Conservation (phyloP, 371 early-diverging fungal species). For the Rhizopus stolonifer region DNA sequence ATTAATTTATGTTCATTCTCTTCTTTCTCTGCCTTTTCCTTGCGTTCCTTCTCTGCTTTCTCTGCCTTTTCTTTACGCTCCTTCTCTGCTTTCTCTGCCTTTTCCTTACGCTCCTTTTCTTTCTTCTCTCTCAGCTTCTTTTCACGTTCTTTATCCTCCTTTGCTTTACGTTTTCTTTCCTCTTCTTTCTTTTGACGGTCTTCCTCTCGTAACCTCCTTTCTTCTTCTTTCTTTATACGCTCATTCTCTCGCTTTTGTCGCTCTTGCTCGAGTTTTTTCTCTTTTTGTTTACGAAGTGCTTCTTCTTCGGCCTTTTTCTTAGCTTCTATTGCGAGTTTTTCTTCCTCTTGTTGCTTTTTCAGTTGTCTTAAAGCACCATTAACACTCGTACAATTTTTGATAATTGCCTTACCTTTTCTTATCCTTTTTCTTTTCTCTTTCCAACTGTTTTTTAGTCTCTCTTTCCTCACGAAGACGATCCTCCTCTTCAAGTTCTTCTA, state of each 20-base stretch:
- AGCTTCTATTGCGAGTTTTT: constrained; percentile 41
- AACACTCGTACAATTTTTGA: no score
- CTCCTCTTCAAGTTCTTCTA: constrained; percentile 82
- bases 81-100: constrained; percentile 6
- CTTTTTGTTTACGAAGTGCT: constrained; percentile 34
- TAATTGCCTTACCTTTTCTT: constrained; percentile 49
- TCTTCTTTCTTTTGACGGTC: constrained; percentile 29
- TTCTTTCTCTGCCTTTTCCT: constrained; percentile 38
- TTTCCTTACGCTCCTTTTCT: constrained; percentile 7
- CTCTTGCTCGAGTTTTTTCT: constrained; percentile 44
- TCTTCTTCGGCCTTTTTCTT: constrained; percentile 46
- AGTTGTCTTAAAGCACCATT: constrained; percentile 26
- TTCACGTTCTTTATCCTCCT: constrained; percentile 24
- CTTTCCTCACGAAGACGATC: constrained; percentile 69
- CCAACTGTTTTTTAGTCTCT: constrained; percentile 66
- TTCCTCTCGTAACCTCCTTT: constrained; percentile 37
- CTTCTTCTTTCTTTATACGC: constrained; percentile 34
- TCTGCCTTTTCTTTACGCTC: constrained; percentile 6
- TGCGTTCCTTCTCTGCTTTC: constrained; percentile 10
- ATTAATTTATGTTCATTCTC: constrained; percentile 20
- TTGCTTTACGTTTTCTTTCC: constrained; percentile 24
- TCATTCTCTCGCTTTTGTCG: constrained; percentile 54
- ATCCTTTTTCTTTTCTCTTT: constrained; percentile 66
- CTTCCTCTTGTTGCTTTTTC: constrained; percentile 45
- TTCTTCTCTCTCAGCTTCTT: constrained; percentile 7